Conservation (phyloP, 148 eudicot genomes). For the Bassia scoparia region DNA sequence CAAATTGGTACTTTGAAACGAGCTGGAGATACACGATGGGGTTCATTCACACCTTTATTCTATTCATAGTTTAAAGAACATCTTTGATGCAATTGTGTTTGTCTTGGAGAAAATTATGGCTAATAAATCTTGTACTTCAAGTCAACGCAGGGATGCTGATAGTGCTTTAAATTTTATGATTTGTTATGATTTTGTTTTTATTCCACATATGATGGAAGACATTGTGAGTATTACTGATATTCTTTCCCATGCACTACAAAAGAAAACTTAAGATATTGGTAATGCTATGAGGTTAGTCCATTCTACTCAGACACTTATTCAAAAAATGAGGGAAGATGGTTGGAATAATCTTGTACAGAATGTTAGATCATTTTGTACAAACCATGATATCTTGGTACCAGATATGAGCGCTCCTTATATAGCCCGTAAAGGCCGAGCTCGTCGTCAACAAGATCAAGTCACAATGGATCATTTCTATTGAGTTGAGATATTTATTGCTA, state of each 20-base stretch:
- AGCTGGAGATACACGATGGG: neutral
- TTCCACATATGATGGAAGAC: slow-evolving; percentile 8
- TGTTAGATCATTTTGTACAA: neutral
- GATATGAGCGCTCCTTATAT: neutral
- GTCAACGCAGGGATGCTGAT: neutral
- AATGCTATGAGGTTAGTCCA: slow-evolving; percentile 9
- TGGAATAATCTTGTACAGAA: neutral
- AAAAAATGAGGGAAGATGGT: slow-evolving; percentile 12
- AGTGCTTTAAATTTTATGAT: neutral
- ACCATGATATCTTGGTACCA: neutral
- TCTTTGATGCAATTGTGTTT: neutral
- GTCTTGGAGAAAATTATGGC: neutral
- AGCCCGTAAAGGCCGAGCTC: slow-evolving; percentile 18
- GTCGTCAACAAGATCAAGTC: slow-evolving; percentile 14
- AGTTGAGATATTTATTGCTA: neutral
- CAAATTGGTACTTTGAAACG: slow-evolving; percentile 4
- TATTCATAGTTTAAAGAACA: neutral
- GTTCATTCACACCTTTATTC: slow-evolving; percentile 1
- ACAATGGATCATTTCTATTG: neutral
- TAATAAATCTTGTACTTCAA: neutral
- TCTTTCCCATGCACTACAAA: slow-evolving; percentile 8
- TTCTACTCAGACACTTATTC: neutral
- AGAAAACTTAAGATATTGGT: slow-evolving; percentile 6
- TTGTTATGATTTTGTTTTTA: slow-evolving; percentile 11
- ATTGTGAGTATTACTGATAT: neutral